Evolutionary conservation across 352 stramenopile genomes (phyloP), one percentile per base, ranked within the genome.

Genomic region (Phytophthora agathidicida): DNA sequence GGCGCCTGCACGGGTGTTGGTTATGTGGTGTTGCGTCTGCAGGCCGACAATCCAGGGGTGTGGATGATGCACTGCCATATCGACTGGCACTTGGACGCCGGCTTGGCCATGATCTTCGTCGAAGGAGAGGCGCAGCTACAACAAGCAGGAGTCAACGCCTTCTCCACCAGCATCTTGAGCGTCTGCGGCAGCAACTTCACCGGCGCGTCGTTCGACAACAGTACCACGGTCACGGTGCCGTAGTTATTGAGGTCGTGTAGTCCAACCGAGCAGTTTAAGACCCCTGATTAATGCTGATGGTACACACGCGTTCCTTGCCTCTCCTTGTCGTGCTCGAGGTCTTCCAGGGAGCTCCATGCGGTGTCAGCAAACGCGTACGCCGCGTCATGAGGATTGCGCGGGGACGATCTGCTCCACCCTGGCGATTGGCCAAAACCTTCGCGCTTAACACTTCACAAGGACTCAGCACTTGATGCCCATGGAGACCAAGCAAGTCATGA

Each of bases 61-160:
- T 75, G 65, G 60, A 71, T 73, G 41, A 42, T 75, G 35, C 60
- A 75, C 37, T 77, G 69, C 52, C 69, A 78, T 39, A 65, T 78
- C 26, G 65, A 78, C 28, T 70, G 55, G 65, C 54, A 54, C 56
- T 37, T 69, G 24, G 45, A 45, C 6, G 36, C 11, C 4, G 69
- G 69, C 5, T 38, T 78, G 32, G 66, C 30, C 19, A 71, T 78
- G 65, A 53, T 71, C 32, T 60, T 73, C 27, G 47, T 76, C 16
- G 67, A 70, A 35, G 52, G 53, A n/a, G 42, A 68, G 36, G 16
- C 19, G 32, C 26, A 62, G 41, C 38, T 66, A 31, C 41, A 53
- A 4, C 14, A 24, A 20, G 30, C 19, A 3, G 51, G 36, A 9
- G 11, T 56, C 13, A 24, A 27, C 7, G 45, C 55, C 23, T 71